A percentile compares a stretch with the other conserved stretches of the same genome.
These are phyloP conservation scores for Rostrohypoxylon terebratum DNA, from an alignment of 495 filamentous ascomycete species.

Conservation along the genomic window DNA sequence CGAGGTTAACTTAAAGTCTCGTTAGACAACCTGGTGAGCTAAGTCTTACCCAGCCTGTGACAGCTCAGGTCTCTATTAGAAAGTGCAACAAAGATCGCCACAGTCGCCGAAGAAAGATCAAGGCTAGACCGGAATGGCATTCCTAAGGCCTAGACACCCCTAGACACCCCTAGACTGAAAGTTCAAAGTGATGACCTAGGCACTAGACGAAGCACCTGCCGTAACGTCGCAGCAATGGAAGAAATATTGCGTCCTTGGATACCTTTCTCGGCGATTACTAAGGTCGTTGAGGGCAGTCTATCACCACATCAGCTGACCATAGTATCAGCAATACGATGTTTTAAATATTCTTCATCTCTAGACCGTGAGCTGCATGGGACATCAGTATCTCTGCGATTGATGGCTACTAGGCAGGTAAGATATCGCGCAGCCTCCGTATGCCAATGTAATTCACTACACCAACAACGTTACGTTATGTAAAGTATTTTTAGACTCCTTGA, in stretches of 20 bases:
- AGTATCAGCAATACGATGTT: constrained; percentile 8
- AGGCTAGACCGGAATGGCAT: neutral
- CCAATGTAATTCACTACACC: neutral
- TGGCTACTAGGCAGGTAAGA: no score
- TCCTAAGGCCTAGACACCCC: constrained; percentile 32
- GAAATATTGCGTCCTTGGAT: neutral
- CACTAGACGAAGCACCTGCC: neutral
- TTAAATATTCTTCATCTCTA: neutral
- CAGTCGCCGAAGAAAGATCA: neutral
- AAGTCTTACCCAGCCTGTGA: neutral
- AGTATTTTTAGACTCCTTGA: neutral
- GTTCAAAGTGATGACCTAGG: neutral
- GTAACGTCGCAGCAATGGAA: neutral
- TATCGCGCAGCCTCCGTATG: neutral
- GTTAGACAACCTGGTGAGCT: neutral
- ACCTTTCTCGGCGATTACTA: neutral
- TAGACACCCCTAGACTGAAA: constrained; percentile 30
- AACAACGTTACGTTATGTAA: neutral
- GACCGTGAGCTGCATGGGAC: neutral
- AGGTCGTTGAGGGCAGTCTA: neutral
- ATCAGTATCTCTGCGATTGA: neutral
- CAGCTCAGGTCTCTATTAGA: constrained; percentile 1
- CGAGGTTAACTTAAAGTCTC: constrained; percentile 4
- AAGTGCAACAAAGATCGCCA: constrained; percentile 23
- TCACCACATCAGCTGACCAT: neutral